Conservation (phyloP, 2,329 filamentous ascomycete genomes). For the Phaeomoniella chlamydospora region DNA sequence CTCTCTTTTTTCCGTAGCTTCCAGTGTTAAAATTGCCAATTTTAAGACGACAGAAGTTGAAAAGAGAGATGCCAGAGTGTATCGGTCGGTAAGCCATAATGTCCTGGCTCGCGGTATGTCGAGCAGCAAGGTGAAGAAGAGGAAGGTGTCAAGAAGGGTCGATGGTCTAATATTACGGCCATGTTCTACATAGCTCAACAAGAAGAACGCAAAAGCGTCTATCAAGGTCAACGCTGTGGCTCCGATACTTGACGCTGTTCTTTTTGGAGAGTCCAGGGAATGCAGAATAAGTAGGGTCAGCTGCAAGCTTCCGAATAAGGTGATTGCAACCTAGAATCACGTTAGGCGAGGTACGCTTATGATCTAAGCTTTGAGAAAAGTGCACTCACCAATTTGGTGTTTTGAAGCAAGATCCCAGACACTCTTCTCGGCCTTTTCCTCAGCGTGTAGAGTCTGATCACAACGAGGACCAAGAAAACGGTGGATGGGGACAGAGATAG, state of each 20-base stretch:
- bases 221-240: slow-evolving; percentile 7
- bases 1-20: not conserved
- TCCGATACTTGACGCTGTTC: slow-evolving; percentile 4
- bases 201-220: slow-evolving; percentile 8
- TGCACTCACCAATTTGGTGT: not conserved
- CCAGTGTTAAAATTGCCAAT: not conserved
- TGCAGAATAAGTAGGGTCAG: slow-evolving; percentile 19
- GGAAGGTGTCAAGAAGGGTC: slow-evolving; percentile 20
- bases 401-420: slow-evolving; percentile 4
- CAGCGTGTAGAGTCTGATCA: slow-evolving; percentile 20
- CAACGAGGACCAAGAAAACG: slow-evolving; percentile 18
- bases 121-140: slow-evolving; percentile 27
- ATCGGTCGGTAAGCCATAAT: slow-evolving; percentile 18
- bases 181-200: slow-evolving; percentile 15
- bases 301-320: slow-evolving; percentile 17
- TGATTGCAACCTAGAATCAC: not conserved
- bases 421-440: slow-evolving; percentile 9
- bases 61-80: not conserved
- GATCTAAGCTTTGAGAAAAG: not conserved
- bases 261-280: not conserved
- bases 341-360: not conserved
- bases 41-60: not conserved
- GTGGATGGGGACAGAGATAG: slow-evolving; percentile 20
- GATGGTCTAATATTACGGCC: slow-evolving; percentile 15
- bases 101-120: slow-evolving; percentile 31